Evolutionary conservation across 768 basidiomycete species (phyloP), one percentile per base, ranked within the genome.

Genomic region (Phanerodontia chrysosporium): DNA sequence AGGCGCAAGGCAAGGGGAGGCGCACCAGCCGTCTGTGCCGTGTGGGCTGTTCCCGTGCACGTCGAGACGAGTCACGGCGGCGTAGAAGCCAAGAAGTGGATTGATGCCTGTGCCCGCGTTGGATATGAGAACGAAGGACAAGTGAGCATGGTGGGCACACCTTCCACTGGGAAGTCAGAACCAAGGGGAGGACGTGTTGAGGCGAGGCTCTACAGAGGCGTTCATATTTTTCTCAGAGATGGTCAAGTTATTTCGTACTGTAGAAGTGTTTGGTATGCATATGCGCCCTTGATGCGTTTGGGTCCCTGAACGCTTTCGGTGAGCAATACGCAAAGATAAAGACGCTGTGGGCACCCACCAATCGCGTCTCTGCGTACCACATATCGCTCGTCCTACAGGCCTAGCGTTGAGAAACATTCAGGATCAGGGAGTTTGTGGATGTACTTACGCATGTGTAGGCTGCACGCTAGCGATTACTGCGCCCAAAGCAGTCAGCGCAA

Each of bases 91-190:
- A 2, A 89, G 75, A 32, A 98, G 74, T 0, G 96, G 95, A 67
- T 96, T 92, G 55, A 96, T 87, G 10, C 84, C 52, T 53, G 36
- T 22, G 30, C 13, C 9, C 2, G 12, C 21, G 30, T 53, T 21
- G 10, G 13, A 3, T n/a, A 6, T n/a, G n/a, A n/a, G n/a, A n/a
- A 13, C 7, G 1, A 12, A 2, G 1, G 5, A 24, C 22, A 24
- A 1, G 1, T 1, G 10, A 1, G 32, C 9, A 14, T 18, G 2
- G 29, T 9, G 29, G 21, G 10, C 51, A 13, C 22, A 25, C 52
- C 82, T 71, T 98, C 95, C 2, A 98, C 86, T 0, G 96, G 96
- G 72, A 98, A 97, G 70, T 98, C 95, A 2, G 93, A 92, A 2
- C 96, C 95, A 1, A 98, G 78, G 93, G 86, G 2, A 95, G 79